Base-by-base conservation (phyloP, 106 monocot genomes). In the Dendrobium chrysotoxum region DNA sequence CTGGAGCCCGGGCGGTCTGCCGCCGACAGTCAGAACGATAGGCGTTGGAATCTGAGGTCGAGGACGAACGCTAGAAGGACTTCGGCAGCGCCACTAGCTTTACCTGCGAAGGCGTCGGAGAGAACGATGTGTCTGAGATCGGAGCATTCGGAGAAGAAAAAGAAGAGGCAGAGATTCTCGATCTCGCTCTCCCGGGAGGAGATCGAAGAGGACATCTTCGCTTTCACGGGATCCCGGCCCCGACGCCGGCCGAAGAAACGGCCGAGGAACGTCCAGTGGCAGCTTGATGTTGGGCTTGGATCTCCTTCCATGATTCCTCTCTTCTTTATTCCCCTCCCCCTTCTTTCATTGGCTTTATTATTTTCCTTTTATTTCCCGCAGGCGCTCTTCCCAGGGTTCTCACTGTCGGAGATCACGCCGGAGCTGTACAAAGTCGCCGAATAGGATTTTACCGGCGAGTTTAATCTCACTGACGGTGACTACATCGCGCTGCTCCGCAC, bases 171-270 rank as follows among this genome's bases (percentile, higher is more conserved):
- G 53, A 64, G 53, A 53, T 86, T 89, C 61, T 86, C 89, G 71
- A 42, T 89, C 26, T 12, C 86, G 61, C 83, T 90, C 42, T 53
- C 85, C 16, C 72, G 35, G 25, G 87, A 85, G 28, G 90, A 90
- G 81, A 87, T 90, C 83, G 88, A 83, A 45, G 85, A 83, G 80
- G 88, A 85, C 75, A 26, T 87, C 57, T 88, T 84, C 83, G 87
- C 85, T 41, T 28, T 90, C 75, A 90, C 85, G 31, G 88, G 85
- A 35, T 76, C 81, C 47, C 65, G 83, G 7, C 77, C 87, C 21
- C 78, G 81, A n/a, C 85, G 85, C 57, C 85, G 87, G 66, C 90
- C 87, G 12, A 80, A 58, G 76, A 88, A 86, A 85, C 78, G 87
- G 23, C 81, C 90, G 16, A 72, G 85, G 46, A 77, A 17, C 74